A percentile compares a stretch with the other conserved stretches of the same genome.
These are phyloP conservation scores for Fusarium marasasianum DNA, from an alignment of 2,329 filamentous ascomycete genomes.

Conservation along the genomic window DNA sequence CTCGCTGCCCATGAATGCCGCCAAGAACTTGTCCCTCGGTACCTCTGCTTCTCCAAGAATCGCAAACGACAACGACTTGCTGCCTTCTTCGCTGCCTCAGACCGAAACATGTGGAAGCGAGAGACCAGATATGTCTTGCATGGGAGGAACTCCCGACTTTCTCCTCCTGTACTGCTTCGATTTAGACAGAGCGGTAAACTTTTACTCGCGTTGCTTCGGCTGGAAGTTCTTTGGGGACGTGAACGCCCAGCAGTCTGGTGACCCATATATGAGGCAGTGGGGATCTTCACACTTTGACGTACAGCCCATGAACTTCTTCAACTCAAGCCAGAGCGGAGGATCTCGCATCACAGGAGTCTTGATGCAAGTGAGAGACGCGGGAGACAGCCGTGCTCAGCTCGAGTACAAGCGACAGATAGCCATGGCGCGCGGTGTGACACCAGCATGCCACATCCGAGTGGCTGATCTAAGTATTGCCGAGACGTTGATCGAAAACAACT, in stretches of 20 bases:
- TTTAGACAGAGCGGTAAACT: constrained; percentile 31
- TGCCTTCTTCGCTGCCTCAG: constrained; percentile 16
- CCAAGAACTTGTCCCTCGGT: constrained; percentile 18
- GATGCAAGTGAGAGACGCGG: constrained; percentile 22
- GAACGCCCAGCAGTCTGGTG: constrained; percentile 23
- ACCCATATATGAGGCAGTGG: constrained; percentile 29
- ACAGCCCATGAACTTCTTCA: constrained; percentile 41
- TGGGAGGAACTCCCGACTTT: constrained; percentile 35
- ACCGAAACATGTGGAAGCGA: constrained; percentile 13
- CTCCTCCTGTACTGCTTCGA: constrained; percentile 39
- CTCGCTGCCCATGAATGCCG: background rate
- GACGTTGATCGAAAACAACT: constrained; percentile 33
- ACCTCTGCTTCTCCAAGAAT: background rate
- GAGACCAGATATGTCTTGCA: constrained; percentile 4
- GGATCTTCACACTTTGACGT: constrained; percentile 38
- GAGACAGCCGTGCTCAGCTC: constrained; percentile 21
- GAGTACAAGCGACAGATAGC: constrained; percentile 24
- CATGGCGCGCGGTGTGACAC: constrained; percentile 22
- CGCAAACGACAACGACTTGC: constrained; percentile 9
- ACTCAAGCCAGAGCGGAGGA: constrained; percentile 13
- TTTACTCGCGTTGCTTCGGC: constrained; percentile 40
- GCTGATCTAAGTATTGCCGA: constrained; percentile 37
- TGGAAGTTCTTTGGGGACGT: constrained; percentile 39
- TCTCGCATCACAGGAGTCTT: constrained; percentile 34
- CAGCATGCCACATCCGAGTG: constrained; percentile 38